These are phyloP conservation scores for Linnemannia zychae DNA, from an alignment of 192 early-diverging fungal genomes.

Conservation along the genomic window DNA sequence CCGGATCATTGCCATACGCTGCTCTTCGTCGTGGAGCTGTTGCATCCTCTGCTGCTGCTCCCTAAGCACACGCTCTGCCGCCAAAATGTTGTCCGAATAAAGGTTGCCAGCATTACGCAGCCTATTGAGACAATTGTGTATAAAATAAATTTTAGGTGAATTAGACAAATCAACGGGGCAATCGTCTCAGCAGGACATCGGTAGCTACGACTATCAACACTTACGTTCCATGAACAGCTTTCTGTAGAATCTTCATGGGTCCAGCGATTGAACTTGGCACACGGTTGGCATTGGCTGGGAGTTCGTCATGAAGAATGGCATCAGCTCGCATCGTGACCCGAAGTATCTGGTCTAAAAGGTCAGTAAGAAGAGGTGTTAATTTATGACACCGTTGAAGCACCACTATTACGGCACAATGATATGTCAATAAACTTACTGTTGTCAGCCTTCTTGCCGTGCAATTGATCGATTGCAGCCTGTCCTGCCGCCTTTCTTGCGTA, in stretches of 20 bases:
- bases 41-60: conserved; percentile 55
- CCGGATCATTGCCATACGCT: conserved; percentile 37
- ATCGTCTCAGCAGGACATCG: too few species aligned
- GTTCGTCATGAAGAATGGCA: conserved; percentile 31
- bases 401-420: not conserved
- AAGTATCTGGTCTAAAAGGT: conserved; percentile 30
- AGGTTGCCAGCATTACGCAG: conserved; percentile 44
- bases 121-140: not conserved
- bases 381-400: not conserved
- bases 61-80: conserved; percentile 46
- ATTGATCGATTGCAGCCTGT: conserved; percentile 58
- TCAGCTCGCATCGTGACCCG: conserved; percentile 39
- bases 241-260: conserved; percentile 48
- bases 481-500: conserved; percentile 60
- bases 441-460: conserved; percentile 62
- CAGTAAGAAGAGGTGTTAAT: not conserved
- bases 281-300: not conserved
- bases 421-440: conserved; percentile 50
- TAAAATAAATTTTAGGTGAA: not conserved
- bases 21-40: conserved; percentile 40
- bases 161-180: too few species aligned
- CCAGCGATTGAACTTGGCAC: conserved; percentile 32
- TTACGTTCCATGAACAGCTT: conserved; percentile 55
- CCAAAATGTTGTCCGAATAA: conserved; percentile 49
- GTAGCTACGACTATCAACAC: too few species aligned